Base-by-base conservation (phyloP, 164 flowering plant genomes). In the Magnolia sinica region DNA sequence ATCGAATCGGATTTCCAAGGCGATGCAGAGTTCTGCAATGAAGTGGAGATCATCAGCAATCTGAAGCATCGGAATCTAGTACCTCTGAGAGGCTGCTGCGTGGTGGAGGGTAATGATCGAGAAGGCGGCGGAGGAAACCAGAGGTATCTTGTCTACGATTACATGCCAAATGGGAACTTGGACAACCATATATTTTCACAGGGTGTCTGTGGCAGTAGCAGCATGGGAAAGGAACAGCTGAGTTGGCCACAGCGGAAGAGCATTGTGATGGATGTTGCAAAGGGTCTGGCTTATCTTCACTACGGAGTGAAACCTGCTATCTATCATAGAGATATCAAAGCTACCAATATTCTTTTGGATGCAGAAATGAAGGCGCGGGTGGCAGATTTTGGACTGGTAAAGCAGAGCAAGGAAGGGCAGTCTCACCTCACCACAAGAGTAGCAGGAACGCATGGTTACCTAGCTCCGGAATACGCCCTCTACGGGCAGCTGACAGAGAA, bases 401-500 rank as follows among this genome's bases (percentile, higher is more conserved):
- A 86, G 82, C 90, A 88, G 78, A 87, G 84, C 76, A 85, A 79
- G 49, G 98, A 90, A 82, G 96, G 94, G 8, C 88, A 90, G 77
- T 93, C 98, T 80, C 94, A 93, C 84, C 91, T 93, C 55, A 90
- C 93, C 1, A 91, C 98, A 2, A 85, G 95, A 82, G 91, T 93
- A 64, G 96, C 94, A 0, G 98, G 98, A 14, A 93, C 98, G 24
- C 96, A 89, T 81, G 98, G 98, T 1, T 93, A 91, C 82, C 80
- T 93, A 50, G 96, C 97, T 2, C 96, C 96, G 9, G 96, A 93
- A 61, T 93, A 93, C 65, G 96, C 94, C 0, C 85, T 93, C n/a
- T 93, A 93, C 66, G 98, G 98, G 19, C 96, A 91, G 71, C 80
- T 93, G 71, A 91, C 98, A 1, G 96, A 93, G 85, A 93, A 90